Conservation (phyloP, 176 grass and related monocot species). For the Eleusine indica region DNA sequence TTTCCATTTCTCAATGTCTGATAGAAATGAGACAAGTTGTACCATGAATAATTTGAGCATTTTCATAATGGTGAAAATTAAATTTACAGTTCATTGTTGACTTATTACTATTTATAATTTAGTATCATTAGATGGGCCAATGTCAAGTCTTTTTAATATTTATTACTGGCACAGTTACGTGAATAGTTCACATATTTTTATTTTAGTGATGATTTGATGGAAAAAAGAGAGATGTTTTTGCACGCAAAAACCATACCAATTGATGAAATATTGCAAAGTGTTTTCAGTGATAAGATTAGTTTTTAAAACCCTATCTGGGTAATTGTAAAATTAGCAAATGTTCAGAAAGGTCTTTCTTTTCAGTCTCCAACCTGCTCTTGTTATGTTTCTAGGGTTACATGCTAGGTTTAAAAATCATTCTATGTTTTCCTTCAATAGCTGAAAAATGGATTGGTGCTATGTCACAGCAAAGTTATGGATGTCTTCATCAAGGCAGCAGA, state of each 20-base stretch:
- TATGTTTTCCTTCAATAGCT: constrained; percentile 1
- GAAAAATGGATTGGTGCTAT: constrained; percentile 32
- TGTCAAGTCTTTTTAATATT: neutral
- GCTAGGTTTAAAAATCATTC: constrained; percentile 7
- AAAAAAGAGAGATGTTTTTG: neutral
- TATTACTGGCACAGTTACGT: neutral
- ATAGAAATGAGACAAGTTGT: neutral
- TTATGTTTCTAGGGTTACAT: neutral
- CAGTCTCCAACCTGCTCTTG: neutral
- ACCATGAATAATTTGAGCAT: neutral
- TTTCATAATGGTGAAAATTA: neutral
- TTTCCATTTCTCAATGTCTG: neutral
- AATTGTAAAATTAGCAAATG: neutral
- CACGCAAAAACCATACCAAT: neutral
- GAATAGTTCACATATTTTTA: neutral
- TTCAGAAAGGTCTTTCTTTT: constrained; percentile 4
- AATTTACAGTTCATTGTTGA: neutral
- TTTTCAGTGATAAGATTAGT: constrained; percentile 11
- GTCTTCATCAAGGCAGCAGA: constrained; percentile 99
- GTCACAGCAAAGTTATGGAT: constrained; percentile 96
- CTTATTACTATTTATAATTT: neutral
- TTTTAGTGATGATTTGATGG: neutral
- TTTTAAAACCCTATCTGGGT: neutral
- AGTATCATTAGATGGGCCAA: neutral
- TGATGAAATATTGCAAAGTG: neutral